Percentiles rank a stretch among this genome's conserved stretches.
Conservation (phyloP, 768 basidiomycete species). For the Phlebiopsis gigantea region DNA sequence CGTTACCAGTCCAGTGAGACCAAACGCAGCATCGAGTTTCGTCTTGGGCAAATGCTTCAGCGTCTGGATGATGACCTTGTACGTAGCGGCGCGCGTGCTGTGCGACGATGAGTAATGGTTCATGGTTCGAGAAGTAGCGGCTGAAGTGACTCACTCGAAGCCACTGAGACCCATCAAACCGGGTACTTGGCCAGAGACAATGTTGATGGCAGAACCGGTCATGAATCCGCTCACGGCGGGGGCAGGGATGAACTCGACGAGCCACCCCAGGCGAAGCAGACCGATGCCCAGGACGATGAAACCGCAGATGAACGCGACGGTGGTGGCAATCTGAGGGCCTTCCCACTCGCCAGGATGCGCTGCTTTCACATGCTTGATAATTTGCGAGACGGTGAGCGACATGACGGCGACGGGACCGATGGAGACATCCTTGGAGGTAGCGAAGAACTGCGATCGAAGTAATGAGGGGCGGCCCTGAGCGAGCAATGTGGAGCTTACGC, state of each 20-base stretch:
- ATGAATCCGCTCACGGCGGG: slow-evolving; percentile 89
- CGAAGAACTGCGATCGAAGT: slow-evolving; percentile 65
- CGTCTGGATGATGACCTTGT: slow-evolving; percentile 87
- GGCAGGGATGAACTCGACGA: slow-evolving; percentile 90
- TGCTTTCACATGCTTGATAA: slow-evolving; percentile 62
- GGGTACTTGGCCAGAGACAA: slow-evolving; percentile 84
- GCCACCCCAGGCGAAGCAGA: slow-evolving; percentile 84
- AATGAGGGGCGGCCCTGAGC: not conserved
- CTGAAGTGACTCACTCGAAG: slow-evolving; percentile 56
- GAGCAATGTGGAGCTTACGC: slow-evolving; percentile 38
- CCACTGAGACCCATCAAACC: slow-evolving; percentile 83
- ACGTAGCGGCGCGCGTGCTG: slow-evolving; percentile 83
- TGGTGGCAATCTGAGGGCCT: slow-evolving; percentile 74
- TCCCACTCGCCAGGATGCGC: slow-evolving; percentile 53
- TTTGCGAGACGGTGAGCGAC: slow-evolving; percentile 82
- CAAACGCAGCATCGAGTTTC: slow-evolving; percentile 84
- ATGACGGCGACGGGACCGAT: slow-evolving; percentile 99
- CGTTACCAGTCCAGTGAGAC: slow-evolving; percentile 64
- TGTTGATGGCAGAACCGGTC: slow-evolving; percentile 97
- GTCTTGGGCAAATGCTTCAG: slow-evolving; percentile 75
- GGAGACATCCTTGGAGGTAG: slow-evolving; percentile 97
- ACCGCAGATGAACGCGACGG: slow-evolving; percentile 80
- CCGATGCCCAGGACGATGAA: slow-evolving; percentile 91
- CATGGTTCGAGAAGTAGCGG: not conserved
- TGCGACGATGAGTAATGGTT: slow-evolving; percentile 4